A percentile compares a stretch with the other conserved stretches of the same genome.
Evolutionary conservation across 495 filamentous ascomycete species (phyloP).

Genomic region (Penicillium cosmopolitanum): DNA sequence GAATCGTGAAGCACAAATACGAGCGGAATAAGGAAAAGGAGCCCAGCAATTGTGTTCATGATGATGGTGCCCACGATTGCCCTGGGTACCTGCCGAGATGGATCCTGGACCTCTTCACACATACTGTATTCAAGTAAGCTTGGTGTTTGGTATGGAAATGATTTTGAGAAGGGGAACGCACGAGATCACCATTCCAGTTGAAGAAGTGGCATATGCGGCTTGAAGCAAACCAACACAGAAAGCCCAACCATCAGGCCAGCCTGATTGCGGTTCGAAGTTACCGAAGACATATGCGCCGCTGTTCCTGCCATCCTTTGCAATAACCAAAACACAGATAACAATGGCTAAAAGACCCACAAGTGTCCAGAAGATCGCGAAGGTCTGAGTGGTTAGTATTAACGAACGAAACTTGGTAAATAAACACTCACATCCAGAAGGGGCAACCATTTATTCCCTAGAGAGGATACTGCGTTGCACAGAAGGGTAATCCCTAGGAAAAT

Average conservation of each 20-base stretch:
- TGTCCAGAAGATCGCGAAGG: conserved; percentile 65
- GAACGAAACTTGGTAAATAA: conserved; percentile 26
- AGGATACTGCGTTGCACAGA: conserved; percentile 30
- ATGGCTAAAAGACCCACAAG: conserved; percentile 56
- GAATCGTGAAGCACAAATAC: conserved; percentile 63
- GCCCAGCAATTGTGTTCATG: conserved; percentile 64
- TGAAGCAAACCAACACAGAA: conserved; percentile 61
- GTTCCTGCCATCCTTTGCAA: conserved; percentile 49
- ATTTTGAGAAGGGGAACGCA: conserved; percentile 10
- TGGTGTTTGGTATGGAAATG: neutral
- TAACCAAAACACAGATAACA: conserved; percentile 55
- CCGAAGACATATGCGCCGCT: conserved; percentile 57
- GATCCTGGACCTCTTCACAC: conserved; percentile 65
- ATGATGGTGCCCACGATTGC: conserved; percentile 67
- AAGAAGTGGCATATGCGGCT: conserved; percentile 56
- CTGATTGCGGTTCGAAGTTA: conserved; percentile 54
- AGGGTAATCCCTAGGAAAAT: conserved; percentile 61
- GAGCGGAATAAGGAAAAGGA: conserved; percentile 63
- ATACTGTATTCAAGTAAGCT: conserved; percentile 42
- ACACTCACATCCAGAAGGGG: conserved; percentile 53
- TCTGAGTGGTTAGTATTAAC: conserved; percentile 45
- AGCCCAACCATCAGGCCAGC: conserved; percentile 62
- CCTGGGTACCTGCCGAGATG: conserved; percentile 60
- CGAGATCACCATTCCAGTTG: conserved; percentile 47
- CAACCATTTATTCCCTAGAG: conserved; percentile 28